Evolutionary conservation across 176 grass and related monocot species (phyloP).

Genomic region (Alloteropsis semialata): DNA sequence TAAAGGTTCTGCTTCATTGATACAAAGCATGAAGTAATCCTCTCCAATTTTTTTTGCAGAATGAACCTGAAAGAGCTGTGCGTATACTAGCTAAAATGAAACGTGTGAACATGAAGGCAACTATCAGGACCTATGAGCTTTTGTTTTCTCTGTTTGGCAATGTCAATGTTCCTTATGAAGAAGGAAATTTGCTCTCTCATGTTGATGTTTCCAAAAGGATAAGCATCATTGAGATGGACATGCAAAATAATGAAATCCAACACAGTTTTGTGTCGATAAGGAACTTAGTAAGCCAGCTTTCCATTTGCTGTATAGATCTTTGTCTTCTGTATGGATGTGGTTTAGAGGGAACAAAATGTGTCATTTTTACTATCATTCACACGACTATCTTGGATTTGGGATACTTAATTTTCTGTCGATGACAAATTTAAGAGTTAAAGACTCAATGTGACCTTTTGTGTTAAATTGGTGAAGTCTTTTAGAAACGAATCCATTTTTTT

Average conservation of each 20-base stretch:
- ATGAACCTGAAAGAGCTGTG: conserved; percentile 77
- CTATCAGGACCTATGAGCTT: conserved; percentile 63
- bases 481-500: conserved; percentile 5
- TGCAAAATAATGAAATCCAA: conserved; percentile 65
- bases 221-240: conserved; percentile 70
- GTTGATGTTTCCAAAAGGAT: conserved; percentile 87
- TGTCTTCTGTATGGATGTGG: neutral
- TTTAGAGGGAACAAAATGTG: neutral
- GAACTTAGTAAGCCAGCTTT: conserved; percentile 62
- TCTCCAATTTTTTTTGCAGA: conserved; percentile 42
- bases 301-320: conserved; percentile 18
- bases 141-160: conserved; percentile 83
- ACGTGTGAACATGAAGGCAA: conserved; percentile 60
- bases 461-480: neutral
- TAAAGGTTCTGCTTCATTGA: neutral
- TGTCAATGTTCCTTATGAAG: conserved; percentile 75
- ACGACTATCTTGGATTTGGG: neutral
- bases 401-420: neutral
- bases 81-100: conserved; percentile 71
- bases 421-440: neutral
- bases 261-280: conserved; percentile 69
- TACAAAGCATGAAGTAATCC: neutral
- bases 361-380: neutral
- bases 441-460: neutral
- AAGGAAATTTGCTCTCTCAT: conserved; percentile 82